These are phyloP conservation scores for Arthonia radiata DNA, from an alignment of 495 filamentous ascomycete genomes.

Conservation along the genomic window DNA sequence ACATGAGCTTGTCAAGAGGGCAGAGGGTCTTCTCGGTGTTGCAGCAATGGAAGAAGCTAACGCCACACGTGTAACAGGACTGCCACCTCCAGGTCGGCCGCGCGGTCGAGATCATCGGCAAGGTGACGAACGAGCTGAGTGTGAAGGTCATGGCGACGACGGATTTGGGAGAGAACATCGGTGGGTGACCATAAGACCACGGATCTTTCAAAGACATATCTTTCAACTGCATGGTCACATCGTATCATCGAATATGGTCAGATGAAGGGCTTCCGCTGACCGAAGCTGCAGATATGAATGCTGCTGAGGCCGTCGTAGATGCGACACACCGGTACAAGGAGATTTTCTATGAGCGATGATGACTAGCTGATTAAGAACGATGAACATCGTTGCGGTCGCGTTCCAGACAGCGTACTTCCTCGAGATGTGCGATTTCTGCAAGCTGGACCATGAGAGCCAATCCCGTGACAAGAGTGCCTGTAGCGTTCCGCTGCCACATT, in stretches of 20 bases:
- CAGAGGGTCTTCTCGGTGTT: no score
- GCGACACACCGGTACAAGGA: constrained; percentile 64
- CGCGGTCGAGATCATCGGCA: constrained; percentile 72
- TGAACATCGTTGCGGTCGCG: no score
- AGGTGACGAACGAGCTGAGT: constrained; percentile 57
- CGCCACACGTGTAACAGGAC: no score
- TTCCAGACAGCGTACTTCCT: no score
- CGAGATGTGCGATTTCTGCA: no score
- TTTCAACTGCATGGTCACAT: neutral
- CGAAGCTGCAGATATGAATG: constrained; percentile 43
- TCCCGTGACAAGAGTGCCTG: no score
- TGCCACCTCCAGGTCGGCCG: constrained; percentile 54
- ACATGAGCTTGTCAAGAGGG: no score
- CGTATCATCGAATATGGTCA: neutral
- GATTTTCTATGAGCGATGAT: constrained; percentile 65
- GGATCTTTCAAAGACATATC: neutral
- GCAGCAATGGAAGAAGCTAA: no score
- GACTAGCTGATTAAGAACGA: no score
- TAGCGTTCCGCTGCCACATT: no score
- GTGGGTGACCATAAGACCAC: constrained; percentile 19
- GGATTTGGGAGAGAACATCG: constrained; percentile 53
- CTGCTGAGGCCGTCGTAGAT: constrained; percentile 64
- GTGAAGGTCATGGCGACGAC: constrained; percentile 49
- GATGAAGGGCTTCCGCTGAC: no score
- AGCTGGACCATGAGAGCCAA: no score